These are phyloP conservation scores for Colletotrichum somersetense DNA, from an alignment of 2,329 filamentous ascomycete species.

Conservation along the genomic window DNA sequence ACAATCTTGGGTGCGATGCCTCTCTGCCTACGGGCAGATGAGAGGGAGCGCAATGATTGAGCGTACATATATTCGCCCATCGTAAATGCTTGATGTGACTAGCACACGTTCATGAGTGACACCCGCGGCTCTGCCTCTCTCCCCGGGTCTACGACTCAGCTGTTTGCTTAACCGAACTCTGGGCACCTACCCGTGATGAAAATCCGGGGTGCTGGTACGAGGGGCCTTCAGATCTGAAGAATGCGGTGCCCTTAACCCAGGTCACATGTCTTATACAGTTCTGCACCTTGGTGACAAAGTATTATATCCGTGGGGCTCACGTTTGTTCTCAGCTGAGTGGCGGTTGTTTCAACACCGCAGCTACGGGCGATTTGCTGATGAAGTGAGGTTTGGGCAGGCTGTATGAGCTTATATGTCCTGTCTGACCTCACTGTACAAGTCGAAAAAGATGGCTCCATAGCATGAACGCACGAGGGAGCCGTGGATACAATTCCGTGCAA, in stretches of 20 bases:
- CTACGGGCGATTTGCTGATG: not conserved
- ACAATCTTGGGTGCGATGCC: constrained; percentile 73
- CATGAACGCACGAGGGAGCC: not conserved
- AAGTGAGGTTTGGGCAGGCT: not conserved
- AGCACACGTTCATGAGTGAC: not conserved
- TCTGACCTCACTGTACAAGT: not conserved
- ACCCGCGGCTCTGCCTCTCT: rapidly evolving
- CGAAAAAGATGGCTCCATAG: not conserved
- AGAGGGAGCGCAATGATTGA: constrained; percentile 72
- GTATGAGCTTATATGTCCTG: not conserved
- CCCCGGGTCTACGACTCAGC: not conserved
- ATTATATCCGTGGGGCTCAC: not conserved
- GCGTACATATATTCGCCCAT: constrained; percentile 58
- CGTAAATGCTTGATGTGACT: not conserved
- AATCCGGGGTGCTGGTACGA: not conserved
- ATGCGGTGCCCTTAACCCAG: no score
- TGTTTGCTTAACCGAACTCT: not conserved
- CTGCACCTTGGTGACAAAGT: not conserved
- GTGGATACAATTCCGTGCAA: not conserved
- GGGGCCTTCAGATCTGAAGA: not conserved
- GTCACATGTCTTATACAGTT: no score
- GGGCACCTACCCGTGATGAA: constrained; percentile 36
- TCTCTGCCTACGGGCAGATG: constrained; percentile 59
- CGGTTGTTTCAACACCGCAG: not conserved
- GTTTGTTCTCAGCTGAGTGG: not conserved